Conservation (phyloP, 805 yeast genomes). For the Saccharomycopsis lassenensis region DNA sequence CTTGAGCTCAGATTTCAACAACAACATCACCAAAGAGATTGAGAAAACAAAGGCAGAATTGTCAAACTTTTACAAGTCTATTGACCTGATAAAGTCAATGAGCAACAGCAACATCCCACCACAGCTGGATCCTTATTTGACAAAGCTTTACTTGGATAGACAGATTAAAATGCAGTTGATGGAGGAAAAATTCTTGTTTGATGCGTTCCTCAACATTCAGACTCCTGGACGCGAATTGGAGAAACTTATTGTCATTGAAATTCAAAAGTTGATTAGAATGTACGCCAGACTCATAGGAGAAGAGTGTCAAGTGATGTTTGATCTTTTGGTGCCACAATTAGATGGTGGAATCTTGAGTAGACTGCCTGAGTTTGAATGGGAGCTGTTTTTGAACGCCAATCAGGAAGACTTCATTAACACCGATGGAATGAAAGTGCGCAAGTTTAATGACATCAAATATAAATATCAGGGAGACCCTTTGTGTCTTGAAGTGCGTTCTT, state of each 20-base stretch:
- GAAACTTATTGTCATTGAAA: slow-evolving; percentile 74
- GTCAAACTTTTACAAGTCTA: slow-evolving; percentile 42
- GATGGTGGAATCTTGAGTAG: slow-evolving; percentile 62
- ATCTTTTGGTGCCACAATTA: slow-evolving; percentile 52
- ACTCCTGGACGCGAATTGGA: slow-evolving; percentile 82
- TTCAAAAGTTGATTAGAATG: slow-evolving; percentile 69
- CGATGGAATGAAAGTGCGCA: slow-evolving; percentile 44
- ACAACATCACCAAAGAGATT: slow-evolving; percentile 59
- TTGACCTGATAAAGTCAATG: slow-evolving; percentile 47
- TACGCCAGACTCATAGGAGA: slow-evolving; percentile 63
- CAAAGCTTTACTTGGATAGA: slow-evolving; percentile 60
- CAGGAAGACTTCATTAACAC: slow-evolving; percentile 65
- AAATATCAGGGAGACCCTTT: slow-evolving; percentile 61
- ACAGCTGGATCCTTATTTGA: slow-evolving; percentile 71
- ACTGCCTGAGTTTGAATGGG: slow-evolving; percentile 83
- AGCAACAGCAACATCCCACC: slow-evolving; percentile 36
- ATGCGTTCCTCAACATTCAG: slow-evolving; percentile 80
- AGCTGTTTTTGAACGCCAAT: slow-evolving; percentile 53
- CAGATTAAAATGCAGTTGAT: slow-evolving; percentile 67
- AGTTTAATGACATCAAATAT: slow-evolving; percentile 49
- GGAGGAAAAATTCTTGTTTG: slow-evolving; percentile 81
- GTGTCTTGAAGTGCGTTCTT: slow-evolving; percentile 59
- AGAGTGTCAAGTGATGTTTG: slow-evolving; percentile 63
- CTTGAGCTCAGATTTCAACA: slow-evolving; percentile 75
- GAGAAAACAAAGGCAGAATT: slow-evolving; percentile 51